Conservation (phyloP, 1,139 yeast genomes). For the Scheffersomyces insectosa region DNA sequence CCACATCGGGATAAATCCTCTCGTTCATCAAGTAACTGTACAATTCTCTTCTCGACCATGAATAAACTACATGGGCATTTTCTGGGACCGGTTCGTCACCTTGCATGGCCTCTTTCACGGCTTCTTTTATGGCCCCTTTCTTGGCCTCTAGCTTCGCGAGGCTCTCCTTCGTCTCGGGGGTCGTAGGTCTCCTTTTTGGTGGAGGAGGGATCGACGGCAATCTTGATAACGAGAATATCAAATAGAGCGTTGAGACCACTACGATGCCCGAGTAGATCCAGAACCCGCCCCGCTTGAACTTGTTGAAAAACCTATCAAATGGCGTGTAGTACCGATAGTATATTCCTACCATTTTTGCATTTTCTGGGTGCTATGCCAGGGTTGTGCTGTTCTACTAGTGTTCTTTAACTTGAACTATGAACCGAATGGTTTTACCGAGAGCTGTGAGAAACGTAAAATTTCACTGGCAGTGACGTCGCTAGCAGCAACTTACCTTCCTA, state of each 20-base stretch:
- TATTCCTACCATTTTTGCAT: no score
- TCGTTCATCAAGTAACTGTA: constrained; percentile 17
- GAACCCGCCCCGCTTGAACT: constrained; percentile 36
- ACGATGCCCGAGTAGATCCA: constrained; percentile 36
- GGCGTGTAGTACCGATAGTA: constrained; percentile 14
- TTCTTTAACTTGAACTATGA: no score
- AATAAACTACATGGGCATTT: constrained; percentile 9
- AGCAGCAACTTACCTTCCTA: no score
- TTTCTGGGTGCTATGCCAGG: no score
- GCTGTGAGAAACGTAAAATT: no score
- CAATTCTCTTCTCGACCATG: constrained; percentile 22
- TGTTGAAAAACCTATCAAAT: constrained; percentile 29
- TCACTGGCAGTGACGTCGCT: no score
- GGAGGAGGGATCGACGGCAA: constrained; percentile 23
- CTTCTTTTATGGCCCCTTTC: constrained; percentile 1
- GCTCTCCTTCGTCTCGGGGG: constrained; percentile 4
- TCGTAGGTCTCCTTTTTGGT: constrained; percentile 4
- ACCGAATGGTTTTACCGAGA: no score
- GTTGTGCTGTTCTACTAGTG: no score
- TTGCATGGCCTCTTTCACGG: constrained; percentile 1
- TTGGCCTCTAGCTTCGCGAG: constrained; percentile 1
- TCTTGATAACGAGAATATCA: constrained; percentile 32
- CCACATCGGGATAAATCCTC: constrained; percentile 19
- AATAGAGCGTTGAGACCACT: constrained; percentile 33
- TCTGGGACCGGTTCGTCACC: constrained; percentile 1